phyloP scores from a whole-genome alignment of 345 rosid genomes.

The Brassica incana region DNA sequence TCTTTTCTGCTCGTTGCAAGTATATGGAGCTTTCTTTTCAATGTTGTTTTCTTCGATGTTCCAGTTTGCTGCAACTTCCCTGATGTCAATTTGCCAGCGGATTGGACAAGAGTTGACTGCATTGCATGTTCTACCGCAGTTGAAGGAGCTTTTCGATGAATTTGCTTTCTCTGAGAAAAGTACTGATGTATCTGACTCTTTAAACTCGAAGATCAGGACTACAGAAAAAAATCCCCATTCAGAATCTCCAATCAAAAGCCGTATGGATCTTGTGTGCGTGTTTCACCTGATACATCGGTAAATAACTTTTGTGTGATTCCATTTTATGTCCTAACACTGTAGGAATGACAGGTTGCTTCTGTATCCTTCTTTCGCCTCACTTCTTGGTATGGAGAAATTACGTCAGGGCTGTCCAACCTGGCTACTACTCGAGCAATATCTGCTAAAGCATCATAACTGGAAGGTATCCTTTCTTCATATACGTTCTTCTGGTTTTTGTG shows the following conservation, averaged over 20 bases:
- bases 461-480: constrained; percentile 53
- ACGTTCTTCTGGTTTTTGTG: constrained; percentile 17
- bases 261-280: constrained; percentile 93
- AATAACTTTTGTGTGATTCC: constrained; percentile 6
- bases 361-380: constrained; percentile 85
- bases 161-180: constrained; percentile 88
- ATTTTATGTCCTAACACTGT: constrained; percentile 27
- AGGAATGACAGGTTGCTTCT: constrained; percentile 68
- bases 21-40: constrained; percentile 12
- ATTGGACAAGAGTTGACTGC: constrained; percentile 92
- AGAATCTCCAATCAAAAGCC: constrained; percentile 71
- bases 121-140: constrained; percentile 82
- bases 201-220: constrained; percentile 50
- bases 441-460: constrained; percentile 81
- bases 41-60: constrained; percentile 29
- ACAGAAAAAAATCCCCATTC: constrained; percentile 45
- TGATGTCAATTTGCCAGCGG: constrained; percentile 76
- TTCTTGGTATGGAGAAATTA: constrained; percentile 93
- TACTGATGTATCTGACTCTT: constrained; percentile 48
- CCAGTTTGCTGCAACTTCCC: constrained; percentile 78
- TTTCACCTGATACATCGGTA: constrained; percentile 23
- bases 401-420: constrained; percentile 92
- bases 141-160: constrained; percentile 87
- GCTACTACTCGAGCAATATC: constrained; percentile 95
- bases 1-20: constrained; percentile 12